Evolutionary conservation across 176 grass and related monocot genomes (phyloP).

Genomic region (Triticum monococcum): DNA sequence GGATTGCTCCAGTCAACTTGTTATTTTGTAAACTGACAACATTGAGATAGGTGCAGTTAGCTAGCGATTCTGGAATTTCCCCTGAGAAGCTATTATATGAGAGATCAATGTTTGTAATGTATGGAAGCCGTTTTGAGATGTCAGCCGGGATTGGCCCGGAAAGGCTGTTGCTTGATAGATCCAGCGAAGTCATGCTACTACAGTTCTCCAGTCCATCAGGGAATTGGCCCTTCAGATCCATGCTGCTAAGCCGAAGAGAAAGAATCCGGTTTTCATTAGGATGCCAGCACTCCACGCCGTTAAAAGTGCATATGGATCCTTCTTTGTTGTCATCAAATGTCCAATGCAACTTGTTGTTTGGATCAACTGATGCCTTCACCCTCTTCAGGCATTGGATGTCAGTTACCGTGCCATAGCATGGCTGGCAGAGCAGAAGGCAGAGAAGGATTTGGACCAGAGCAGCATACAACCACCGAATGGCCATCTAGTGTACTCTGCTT

Average conservation of each 20-base stretch:
- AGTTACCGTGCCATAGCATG: conserved; percentile 34
- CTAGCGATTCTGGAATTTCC: conserved; percentile 65
- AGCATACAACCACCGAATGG: neutral
- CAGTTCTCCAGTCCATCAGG: conserved; percentile 86
- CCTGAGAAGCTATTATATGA: conserved; percentile 88
- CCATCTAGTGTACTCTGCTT: conserved; percentile 31
- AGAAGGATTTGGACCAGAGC: conserved; percentile 12
- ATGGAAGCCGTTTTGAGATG: conserved; percentile 60
- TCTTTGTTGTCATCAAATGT: conserved; percentile 56
- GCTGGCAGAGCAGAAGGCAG: conserved; percentile 21
- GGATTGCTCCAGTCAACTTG: conserved; percentile 66
- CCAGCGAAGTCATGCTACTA: conserved; percentile 74
- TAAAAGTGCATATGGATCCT: conserved; percentile 74
- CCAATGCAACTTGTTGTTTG: conserved; percentile 55
- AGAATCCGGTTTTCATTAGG: conserved; percentile 85
- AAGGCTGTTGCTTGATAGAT: conserved; percentile 87
- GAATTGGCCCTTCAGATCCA: conserved; percentile 71
- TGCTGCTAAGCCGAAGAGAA: conserved; percentile 68
- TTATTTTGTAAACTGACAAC: conserved; percentile 68
- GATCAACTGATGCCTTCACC: conserved; percentile 59
- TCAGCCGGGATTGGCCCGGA: conserved; percentile 59
- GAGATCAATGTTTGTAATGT: conserved; percentile 75
- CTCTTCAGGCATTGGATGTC: conserved; percentile 59
- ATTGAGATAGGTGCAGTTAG: conserved; percentile 75
- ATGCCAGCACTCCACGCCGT: conserved; percentile 92